Conservation (phyloP, 495 filamentous ascomycete species). For the Penicillium herquei region DNA sequence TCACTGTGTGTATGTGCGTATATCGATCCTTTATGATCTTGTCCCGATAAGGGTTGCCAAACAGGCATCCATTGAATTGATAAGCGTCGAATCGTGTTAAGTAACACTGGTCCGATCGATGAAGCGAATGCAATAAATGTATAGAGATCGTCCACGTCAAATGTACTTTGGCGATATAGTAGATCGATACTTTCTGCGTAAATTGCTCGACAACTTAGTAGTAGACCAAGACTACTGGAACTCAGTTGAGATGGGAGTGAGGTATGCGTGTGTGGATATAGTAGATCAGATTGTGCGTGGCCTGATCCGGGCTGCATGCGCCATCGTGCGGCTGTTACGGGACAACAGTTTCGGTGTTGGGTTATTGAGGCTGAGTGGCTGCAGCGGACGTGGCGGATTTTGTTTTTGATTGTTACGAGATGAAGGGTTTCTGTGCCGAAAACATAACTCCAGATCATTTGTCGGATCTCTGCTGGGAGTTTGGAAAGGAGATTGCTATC, state of each 20-base stretch:
- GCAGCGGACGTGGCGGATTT: constrained; percentile 44
- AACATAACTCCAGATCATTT: constrained; percentile 55
- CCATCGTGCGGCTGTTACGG: constrained; percentile 38
- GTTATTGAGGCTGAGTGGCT: constrained; percentile 18
- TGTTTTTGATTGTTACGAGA: constrained; percentile 41
- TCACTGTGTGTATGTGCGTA: constrained; percentile 44
- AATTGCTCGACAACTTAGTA: constrained; percentile 44
- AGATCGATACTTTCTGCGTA: constrained; percentile 37
- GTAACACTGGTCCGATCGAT: constrained; percentile 16
- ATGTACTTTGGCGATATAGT: constrained; percentile 29
- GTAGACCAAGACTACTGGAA: constrained; percentile 17
- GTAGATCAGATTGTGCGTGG: constrained; percentile 23
- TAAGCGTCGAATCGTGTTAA: constrained; percentile 20
- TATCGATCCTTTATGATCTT: constrained; percentile 34
- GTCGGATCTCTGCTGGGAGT: constrained; percentile 54
- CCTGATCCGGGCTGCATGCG: constrained; percentile 22
- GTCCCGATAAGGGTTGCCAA: constrained; percentile 36
- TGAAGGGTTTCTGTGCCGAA: constrained; percentile 44
- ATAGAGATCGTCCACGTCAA: constrained; percentile 44
- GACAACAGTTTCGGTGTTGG: constrained; percentile 40
- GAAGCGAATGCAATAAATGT: constrained; percentile 40
- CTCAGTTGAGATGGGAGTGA: constrained; percentile 27
- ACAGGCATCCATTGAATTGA: constrained; percentile 40
- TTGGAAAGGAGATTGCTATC: constrained; percentile 24
- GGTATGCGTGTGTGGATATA: constrained; percentile 42